A percentile compares a stretch with the other conserved stretches of the same genome.
Conservation (phyloP, 2,329 filamentous ascomycete genomes). For the Aspergillus piperis region DNA sequence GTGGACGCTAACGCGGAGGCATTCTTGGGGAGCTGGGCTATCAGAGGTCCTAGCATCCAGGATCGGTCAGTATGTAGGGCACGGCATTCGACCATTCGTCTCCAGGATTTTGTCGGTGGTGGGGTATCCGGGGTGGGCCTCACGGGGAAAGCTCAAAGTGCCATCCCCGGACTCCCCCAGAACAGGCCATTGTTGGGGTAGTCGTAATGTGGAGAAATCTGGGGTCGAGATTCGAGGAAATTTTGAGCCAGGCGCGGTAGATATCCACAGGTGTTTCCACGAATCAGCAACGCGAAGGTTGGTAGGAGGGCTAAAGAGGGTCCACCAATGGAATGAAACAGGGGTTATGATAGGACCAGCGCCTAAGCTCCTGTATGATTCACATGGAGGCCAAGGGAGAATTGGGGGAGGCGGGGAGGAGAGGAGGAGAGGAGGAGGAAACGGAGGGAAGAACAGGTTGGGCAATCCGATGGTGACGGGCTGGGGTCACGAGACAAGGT, state of each 20-base stretch:
- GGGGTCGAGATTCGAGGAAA: conserved; percentile 36
- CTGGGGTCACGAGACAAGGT: not conserved
- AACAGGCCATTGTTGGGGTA: not conserved
- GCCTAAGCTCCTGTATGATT: not conserved
- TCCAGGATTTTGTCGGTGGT: conserved; percentile 22
- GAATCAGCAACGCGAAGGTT: conserved; percentile 24
- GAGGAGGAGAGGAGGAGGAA: not conserved
- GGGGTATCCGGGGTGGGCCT: conserved; percentile 24
- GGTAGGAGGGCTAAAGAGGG: conserved; percentile 21
- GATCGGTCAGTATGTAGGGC: conserved; percentile 14
- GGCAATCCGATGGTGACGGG: not conserved
- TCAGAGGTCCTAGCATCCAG: conserved; percentile 23
- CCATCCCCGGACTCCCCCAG: conserved; percentile 7
- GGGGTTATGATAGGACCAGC: not conserved
- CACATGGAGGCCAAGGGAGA: not conserved
- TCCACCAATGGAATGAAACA: conserved; percentile 34
- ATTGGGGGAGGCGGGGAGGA: not conserved
- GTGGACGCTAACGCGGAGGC: conserved; percentile 14
- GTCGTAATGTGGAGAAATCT: conserved; percentile 24
- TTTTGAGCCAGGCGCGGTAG: conserved; percentile 24
- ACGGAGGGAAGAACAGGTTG: not conserved
- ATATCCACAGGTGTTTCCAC: conserved; percentile 27
- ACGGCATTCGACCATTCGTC: conserved; percentile 14
- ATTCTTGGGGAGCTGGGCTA: conserved; percentile 13
- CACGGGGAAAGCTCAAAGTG: conserved; percentile 12